phyloP scores from a whole-genome alignment of 2,329 filamentous ascomycete species.

The Cryphonectria japonica region DNA sequence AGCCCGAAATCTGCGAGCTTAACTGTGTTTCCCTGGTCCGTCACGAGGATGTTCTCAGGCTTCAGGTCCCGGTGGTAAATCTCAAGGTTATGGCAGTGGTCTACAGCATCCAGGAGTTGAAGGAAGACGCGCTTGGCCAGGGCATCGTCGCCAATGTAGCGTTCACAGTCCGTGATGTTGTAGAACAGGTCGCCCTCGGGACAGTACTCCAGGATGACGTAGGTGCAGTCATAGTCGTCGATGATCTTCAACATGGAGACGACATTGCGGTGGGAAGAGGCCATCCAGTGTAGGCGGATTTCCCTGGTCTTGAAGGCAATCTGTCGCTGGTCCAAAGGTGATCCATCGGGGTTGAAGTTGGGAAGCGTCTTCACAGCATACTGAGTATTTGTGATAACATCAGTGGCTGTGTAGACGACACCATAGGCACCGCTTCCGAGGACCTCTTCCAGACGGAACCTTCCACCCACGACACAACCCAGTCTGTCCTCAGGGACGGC shows the following conservation, averaged over 20 bases:
- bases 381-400: conserved; percentile 76
- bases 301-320: conserved; percentile 90
- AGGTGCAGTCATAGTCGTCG: conserved; percentile 89
- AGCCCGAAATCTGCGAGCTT: conserved; percentile 98
- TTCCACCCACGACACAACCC: conserved; percentile 80
- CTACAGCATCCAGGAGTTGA: conserved; percentile 94
- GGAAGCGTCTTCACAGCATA: conserved; percentile 98
- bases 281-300: conserved; percentile 87
- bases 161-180: conserved; percentile 94
- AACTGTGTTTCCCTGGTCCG: conserved; percentile 83
- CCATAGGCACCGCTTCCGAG: conserved; percentile 95
- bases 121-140: conserved; percentile 87
- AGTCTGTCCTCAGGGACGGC: conserved; percentile 80
- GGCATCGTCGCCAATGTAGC: conserved; percentile 90
- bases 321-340: conserved; percentile 79
- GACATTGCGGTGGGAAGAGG: conserved; percentile 88
- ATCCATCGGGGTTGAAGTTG: conserved; percentile 77
- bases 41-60: conserved; percentile 96
- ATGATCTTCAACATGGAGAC: conserved; percentile 94
- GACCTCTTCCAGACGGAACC: conserved; percentile 81
- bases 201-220: conserved; percentile 95
- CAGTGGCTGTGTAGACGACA: conserved; percentile 88
- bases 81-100: conserved; percentile 88
- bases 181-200: conserved; percentile 95
- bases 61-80: conserved; percentile 98